Base-by-base conservation (phyloP, 495 filamentous ascomycete species). In the Talaromyces thailandensis region DNA sequence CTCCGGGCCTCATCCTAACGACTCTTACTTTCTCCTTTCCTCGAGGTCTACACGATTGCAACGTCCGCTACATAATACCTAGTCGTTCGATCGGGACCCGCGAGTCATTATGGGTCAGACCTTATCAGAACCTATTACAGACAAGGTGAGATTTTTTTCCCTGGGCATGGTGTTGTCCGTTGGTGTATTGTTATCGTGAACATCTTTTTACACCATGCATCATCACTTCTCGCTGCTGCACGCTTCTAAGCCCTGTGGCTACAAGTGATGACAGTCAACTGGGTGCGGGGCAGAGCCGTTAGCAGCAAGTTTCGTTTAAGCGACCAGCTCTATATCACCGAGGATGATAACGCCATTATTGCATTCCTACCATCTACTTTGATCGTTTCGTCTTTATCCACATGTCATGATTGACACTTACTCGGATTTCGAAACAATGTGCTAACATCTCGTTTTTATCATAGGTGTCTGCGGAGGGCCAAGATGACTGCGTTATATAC, bases 51-150 rank as follows among this genome's bases (percentile, higher is more conserved):
- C 45, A 62, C 40, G 56, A 25, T 26, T 24, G 63, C 65, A 66
- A 69, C 66, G 25, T 25, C 32, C n/a, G 31, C 31, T 59, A 16
- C 57, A 59, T 7, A 40, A 29, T 24, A 25, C 57, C 37, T 2
- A 25, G 57, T 59, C 35, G 57, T 59, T 45, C 32, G 55, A 35
- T 62, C 60, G 60, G 31, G 48, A 62, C 63, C 64, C 56, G 31
- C 40, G 29, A 64, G 63, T 66, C 64, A 79, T 71, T 67, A 98
- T 98, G 94, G 94, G 94, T 85, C 94, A 98, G 84, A 98, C 94
- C 74, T 88, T 98, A 71, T 98, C 94, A 73, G 95, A 98, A 82
- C 94, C 94, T 58, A 93, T 98, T 68, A 88, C 96, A 66, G 94
- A 98, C 70, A 98, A 98, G 92, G 94, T 98, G 81, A 71, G 88